Percentiles rank a stretch among this genome's conserved stretches.
Evolutionary conservation across 2,329 filamentous ascomycete genomes (phyloP).

Genomic region (Fonsecaea monophora): DNA sequence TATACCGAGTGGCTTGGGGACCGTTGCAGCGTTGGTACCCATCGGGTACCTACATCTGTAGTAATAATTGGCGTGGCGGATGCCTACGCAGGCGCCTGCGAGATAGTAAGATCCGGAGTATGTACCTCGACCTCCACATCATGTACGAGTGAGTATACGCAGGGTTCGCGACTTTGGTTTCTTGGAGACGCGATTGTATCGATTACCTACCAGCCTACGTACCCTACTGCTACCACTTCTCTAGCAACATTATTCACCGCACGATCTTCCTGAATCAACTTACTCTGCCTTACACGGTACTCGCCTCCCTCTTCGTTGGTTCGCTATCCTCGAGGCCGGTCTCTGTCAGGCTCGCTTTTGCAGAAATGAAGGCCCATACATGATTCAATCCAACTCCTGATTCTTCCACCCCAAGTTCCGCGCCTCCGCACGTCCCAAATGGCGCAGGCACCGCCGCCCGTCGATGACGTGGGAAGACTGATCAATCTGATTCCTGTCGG

Average conservation of each 20-base stretch:
- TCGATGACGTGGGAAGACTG: constrained; percentile 50
- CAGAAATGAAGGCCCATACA: neutral
- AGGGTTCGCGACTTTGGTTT: neutral
- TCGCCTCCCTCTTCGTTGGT: neutral
- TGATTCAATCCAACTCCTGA: neutral
- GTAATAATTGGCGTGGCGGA: no score
- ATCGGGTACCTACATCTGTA: no score
- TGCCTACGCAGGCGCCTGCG: no score
- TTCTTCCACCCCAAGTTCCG: neutral
- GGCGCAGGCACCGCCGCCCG: constrained; percentile 30
- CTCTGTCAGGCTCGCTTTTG: neutral
- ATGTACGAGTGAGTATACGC: neutral
- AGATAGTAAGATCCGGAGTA: no score
- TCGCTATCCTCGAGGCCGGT: neutral
- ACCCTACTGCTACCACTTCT: neutral
- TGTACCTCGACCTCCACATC: neutral
- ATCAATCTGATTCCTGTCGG: constrained; percentile 71
- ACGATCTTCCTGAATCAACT: neutral
- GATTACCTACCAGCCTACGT: neutral
- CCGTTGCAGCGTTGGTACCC: no score
- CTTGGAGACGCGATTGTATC: neutral
- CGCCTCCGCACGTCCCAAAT: neutral
- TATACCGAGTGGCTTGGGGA: no score
- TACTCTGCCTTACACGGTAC: neutral
- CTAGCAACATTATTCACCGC: neutral